These are phyloP conservation scores for Friedmanniomyces endolithicus DNA, from an alignment of 495 filamentous ascomycete genomes.

Conservation along the genomic window DNA sequence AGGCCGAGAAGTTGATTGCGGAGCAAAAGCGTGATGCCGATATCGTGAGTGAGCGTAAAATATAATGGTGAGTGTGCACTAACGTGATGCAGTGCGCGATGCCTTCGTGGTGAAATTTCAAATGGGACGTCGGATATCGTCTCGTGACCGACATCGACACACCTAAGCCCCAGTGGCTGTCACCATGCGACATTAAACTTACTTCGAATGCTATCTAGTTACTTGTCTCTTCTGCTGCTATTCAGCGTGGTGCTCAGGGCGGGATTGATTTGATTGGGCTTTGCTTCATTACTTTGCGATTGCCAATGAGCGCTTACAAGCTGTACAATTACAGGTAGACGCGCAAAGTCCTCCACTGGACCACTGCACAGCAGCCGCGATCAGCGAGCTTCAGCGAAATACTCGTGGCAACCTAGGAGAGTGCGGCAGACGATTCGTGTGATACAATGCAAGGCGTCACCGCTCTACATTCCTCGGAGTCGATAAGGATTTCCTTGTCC, in stretches of 20 bases:
- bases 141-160: too few relatives aligned
- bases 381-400: background rate
- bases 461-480: background rate
- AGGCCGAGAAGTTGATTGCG: constrained; percentile 4
- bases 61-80: background rate
- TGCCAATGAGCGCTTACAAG: background rate
- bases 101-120: background rate
- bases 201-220: background rate
- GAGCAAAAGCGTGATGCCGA: constrained; percentile 10
- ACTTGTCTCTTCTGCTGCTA: background rate
- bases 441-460: background rate
- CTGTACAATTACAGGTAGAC: background rate
- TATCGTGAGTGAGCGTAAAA: constrained; percentile 2
- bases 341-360: background rate
- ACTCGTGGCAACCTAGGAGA: background rate
- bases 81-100: background rate
- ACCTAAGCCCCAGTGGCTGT: background rate
- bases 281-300: background rate
- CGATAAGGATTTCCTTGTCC: background rate
- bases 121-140: too few relatives aligned
- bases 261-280: background rate
- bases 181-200: background rate
- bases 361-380: background rate
- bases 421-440: background rate
- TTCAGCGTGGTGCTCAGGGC: background rate